Base-by-base conservation (phyloP, 306 rosid genomes). In the Cucurbita argyrosperma region DNA sequence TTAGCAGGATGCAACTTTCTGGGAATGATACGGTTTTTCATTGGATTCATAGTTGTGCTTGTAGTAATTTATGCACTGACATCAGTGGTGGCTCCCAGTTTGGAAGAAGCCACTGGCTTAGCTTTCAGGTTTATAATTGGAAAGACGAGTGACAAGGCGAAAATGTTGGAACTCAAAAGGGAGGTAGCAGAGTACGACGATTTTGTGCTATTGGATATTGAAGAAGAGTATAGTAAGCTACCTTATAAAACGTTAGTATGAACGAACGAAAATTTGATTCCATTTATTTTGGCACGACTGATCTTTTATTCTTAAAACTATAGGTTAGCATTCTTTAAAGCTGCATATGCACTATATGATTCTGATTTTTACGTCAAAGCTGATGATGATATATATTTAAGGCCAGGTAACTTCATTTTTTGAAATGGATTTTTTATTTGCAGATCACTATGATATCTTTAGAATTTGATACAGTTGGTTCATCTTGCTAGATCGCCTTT, bases 171-270 rank as follows among this genome's bases (percentile, higher is more conserved):
- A 26, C 97, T 95, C 53, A 80, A 67, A 71, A 85, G 66, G 78
- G 99, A 95, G 83, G 71, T 89, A 19, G 90, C 91, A 4, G 78
- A 80, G 77, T 88, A 87, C 21, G 96, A 95, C 54, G 99, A 95
- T 76, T 91, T 95, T 82, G 76, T 95, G 89, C 85, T 79, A 37
- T 63, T 95, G 88, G 99, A 95, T 85, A 84, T 91, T 11, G 90
- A 95, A 87, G 99, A 91, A 91, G 96, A 95, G 96, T 95, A 95
- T 81, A 89, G 96, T 85, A 95, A 87, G 88, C 99, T 95, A 71
- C 99, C 99, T 74, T 87, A 95, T 85, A 95, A 91, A 89, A 95
- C 99, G 99, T 91, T 81, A 88, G 97, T 91, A 80, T 83, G 79
- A 69, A 68, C 64, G 56, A 2, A 37, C 10, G 51, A 75, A 49